Evolutionary conservation across 2,329 filamentous ascomycete genomes (phyloP).

Genomic region (Coniochaeta sp.): DNA sequence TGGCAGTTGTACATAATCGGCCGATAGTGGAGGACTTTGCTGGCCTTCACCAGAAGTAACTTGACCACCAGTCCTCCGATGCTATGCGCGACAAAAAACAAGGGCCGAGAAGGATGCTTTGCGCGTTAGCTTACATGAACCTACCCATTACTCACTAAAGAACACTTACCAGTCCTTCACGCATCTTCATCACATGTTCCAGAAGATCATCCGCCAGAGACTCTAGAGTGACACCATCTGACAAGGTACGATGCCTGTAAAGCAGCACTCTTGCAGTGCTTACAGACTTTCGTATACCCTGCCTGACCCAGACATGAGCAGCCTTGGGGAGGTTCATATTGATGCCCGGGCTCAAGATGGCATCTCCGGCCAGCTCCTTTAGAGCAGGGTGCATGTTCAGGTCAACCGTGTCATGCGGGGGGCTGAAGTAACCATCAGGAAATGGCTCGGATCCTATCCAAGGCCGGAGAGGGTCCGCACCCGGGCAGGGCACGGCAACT

Average conservation of each 20-base stretch:
- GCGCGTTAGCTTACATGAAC: not conserved
- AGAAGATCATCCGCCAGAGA: slow-evolving; percentile 38
- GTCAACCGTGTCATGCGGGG: slow-evolving; percentile 17
- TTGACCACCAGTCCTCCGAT: slow-evolving; percentile 55
- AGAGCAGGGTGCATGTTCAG: slow-evolving; percentile 16
- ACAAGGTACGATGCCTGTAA: slow-evolving; percentile 38
- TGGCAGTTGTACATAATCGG: slow-evolving; percentile 48
- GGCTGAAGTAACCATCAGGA: slow-evolving; percentile 36
- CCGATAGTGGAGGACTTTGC: slow-evolving; percentile 25
- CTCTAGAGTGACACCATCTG: slow-evolving; percentile 33
- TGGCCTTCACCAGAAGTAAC: slow-evolving; percentile 43
- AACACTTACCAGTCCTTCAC: slow-evolving; percentile 11
- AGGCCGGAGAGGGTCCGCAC: slow-evolving; percentile 40
- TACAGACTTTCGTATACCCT: slow-evolving; percentile 41
- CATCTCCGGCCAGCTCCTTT: slow-evolving; percentile 21
- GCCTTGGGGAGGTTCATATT: slow-evolving; percentile 21
- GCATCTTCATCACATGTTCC: slow-evolving; percentile 28
- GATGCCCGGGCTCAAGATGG: slow-evolving; percentile 23
- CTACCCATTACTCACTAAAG: not conserved
- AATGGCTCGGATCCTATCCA: slow-evolving; percentile 42
- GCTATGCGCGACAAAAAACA: slow-evolving; percentile 55
- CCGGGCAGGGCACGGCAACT: slow-evolving; percentile 45
- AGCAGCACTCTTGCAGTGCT: slow-evolving; percentile 41
- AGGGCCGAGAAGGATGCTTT: slow-evolving; percentile 33
- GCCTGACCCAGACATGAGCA: slow-evolving; percentile 41